Evolutionary conservation across 179 eudicot genomes (phyloP), one percentile per base, ranked within the genome.

Genomic region (Amaranthus tricolor): DNA sequence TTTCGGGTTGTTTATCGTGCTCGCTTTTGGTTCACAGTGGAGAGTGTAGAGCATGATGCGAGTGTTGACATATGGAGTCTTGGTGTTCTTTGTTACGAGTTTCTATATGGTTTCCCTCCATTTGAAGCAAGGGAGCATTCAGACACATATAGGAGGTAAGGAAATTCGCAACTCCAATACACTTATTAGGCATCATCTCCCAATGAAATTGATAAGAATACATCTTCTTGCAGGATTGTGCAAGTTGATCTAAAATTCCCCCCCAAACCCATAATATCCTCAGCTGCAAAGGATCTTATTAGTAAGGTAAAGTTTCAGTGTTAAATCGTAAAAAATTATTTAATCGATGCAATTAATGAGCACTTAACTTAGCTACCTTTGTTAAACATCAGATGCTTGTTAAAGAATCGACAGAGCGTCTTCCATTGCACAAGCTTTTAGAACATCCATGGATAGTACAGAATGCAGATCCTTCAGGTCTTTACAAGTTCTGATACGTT

Each of bases 361-460:
- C 19, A 53, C 21, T 60, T 53, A 53, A 69, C 54, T 13, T 47
- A 51, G 40, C 62, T 0, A 17, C 7, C 16, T 6, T 40, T 63
- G 65, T 47, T 73, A 66, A 60, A 71, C 56, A 54, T 17, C 83
- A 95, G 98, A 93, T 95, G 97, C 99, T 95, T 53, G 97, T 95
- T 61, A 95, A 84, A 83, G 97, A 91, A 79, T 90, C 98, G n/a
- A 82, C 92, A 58, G 76, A 86, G 52, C 89, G 99, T 60, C 84
- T 95, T 70, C 93, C 97, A 4, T 74, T 95, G n/a, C 95, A 93
- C 88, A 93, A 95, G 84, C 82, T 95, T 59, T 88, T 95, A 48
- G 97, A 95, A 88, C 99, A 95, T 82, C 92, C 99, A 43, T 95
- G 99, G 99, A 89, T 95, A 16, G 80, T 95, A 68, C 96, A 93